Conservation (phyloP, 371 early-diverging fungal species). For the Mortierella sp. region DNA sequence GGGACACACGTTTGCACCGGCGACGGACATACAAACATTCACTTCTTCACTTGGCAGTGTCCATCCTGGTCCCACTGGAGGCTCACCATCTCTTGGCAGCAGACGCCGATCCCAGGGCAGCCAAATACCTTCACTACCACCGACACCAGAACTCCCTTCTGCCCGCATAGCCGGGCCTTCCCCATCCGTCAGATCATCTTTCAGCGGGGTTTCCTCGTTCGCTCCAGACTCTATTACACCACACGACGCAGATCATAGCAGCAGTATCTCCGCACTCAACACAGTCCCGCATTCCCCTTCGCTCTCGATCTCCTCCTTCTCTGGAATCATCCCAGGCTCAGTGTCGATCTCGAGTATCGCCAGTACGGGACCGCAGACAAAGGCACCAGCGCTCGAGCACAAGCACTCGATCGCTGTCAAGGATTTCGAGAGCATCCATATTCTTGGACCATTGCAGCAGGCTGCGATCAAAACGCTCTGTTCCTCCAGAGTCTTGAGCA, state of each 20-base stretch:
- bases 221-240: slow-evolving; percentile 22
- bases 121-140: slow-evolving; percentile 19
- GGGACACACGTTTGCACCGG: slow-evolving; percentile 6
- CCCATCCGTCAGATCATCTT: slow-evolving; percentile 1
- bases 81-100: slow-evolving; percentile 5
- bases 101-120: slow-evolving; percentile 19
- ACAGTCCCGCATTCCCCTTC: slow-evolving; percentile 41
- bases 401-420: slow-evolving; percentile 36
- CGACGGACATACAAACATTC: not conserved
- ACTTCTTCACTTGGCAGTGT: slow-evolving; percentile 10
- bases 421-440: slow-evolving; percentile 53
- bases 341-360: slow-evolving; percentile 35
- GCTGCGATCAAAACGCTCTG: slow-evolving; percentile 61
- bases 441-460: slow-evolving; percentile 57
- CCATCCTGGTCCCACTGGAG: slow-evolving; percentile 1
- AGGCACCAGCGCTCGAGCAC: slow-evolving; percentile 39
- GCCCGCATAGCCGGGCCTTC: slow-evolving; percentile 3
- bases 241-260: slow-evolving; percentile 19
- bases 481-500: slow-evolving; percentile 49
- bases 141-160: slow-evolving; percentile 19
- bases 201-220: slow-evolving; percentile 29
- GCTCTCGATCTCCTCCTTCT: slow-evolving; percentile 44
- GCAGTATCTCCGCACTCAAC: slow-evolving; percentile 3
- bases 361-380: slow-evolving; percentile 16
- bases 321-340: slow-evolving; percentile 41